Evolutionary conservation across 371 early-diverging fungal genomes (phyloP).

Genomic region (Catenaria anguillulae): DNA sequence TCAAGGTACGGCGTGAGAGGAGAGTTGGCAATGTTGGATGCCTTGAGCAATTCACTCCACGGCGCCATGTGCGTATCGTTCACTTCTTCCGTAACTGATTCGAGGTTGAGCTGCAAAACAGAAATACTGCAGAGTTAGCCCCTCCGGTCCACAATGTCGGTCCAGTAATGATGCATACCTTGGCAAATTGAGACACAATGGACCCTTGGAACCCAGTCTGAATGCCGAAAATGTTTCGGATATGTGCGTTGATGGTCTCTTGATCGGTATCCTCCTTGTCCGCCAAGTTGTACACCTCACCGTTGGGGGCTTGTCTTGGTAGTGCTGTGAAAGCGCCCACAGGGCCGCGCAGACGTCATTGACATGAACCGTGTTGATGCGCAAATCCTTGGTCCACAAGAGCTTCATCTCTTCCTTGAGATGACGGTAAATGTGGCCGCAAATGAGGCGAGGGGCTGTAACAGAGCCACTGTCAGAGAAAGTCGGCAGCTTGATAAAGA

Average conservation of each 20-base stretch:
- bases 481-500: neutral
- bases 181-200: constrained; percentile 59
- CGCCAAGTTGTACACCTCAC: constrained; percentile 49
- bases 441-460: constrained; percentile 72
- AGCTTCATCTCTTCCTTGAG: constrained; percentile 72
- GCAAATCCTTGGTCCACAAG: constrained; percentile 76
- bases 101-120: constrained; percentile 44
- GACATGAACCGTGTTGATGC: constrained; percentile 86
- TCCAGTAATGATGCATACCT: constrained; percentile 41
- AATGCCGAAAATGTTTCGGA: constrained; percentile 61
- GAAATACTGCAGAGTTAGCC: constrained; percentile 4
- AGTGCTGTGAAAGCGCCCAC: constrained; percentile 51
- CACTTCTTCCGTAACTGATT: constrained; percentile 69
- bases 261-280: constrained; percentile 74
- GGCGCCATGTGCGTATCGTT: constrained; percentile 24
- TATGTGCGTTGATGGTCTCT: constrained; percentile 50
- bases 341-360: constrained; percentile 63
- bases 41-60: constrained; percentile 40
- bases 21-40: constrained; percentile 51
- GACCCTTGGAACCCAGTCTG: constrained; percentile 70
- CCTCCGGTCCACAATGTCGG: neutral
- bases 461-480: constrained; percentile 8
- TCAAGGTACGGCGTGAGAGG: constrained; percentile 90
- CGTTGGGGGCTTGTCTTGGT: constrained; percentile 21
- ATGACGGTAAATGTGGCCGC: constrained; percentile 74